Conservation (phyloP, 2,329 filamentous ascomycete species). For the Xylaria sp. region DNA sequence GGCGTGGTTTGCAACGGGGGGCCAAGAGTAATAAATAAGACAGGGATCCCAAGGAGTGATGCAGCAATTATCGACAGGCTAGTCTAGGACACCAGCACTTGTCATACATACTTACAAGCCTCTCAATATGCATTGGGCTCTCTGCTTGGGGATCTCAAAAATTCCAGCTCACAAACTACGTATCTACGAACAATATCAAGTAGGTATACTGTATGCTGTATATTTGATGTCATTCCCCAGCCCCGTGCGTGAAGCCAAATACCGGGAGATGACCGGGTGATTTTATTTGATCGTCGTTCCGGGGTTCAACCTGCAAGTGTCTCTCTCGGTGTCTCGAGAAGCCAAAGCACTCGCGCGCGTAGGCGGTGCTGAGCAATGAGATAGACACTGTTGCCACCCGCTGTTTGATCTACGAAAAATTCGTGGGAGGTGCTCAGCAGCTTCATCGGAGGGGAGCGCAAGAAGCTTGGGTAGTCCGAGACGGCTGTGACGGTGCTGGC, state of each 20-base stretch:
- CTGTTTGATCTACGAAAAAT: conserved; percentile 32
- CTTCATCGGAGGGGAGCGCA: conserved; percentile 11
- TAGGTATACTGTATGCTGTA: background rate
- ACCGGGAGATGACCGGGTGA: background rate
- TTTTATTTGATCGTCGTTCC: background rate
- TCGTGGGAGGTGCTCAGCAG: conserved; percentile 11
- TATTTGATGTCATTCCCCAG: conserved; percentile 11
- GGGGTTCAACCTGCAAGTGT: background rate
- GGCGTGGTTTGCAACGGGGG: conserved; percentile 28
- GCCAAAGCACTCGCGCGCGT: background rate
- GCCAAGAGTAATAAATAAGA: conserved; percentile 16
- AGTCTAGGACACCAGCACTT: conserved; percentile 11
- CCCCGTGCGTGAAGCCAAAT: background rate
- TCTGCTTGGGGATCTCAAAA: conserved; percentile 4
- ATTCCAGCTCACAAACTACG: conserved; percentile 15
- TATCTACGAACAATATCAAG: conserved; percentile 7
- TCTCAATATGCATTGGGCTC: conserved; percentile 7
- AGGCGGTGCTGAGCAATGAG: background rate
- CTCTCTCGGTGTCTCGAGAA: conserved; percentile 6
- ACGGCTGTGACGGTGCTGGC: conserved; percentile 10
- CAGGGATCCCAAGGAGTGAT: conserved; percentile 28
- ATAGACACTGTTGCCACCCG: conserved; percentile 7
- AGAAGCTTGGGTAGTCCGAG: conserved; percentile 24
- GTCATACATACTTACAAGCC: conserved; percentile 26
- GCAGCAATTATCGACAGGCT: conserved; percentile 26